A percentile compares a stretch with the other conserved stretches of the same genome.
phyloP scores from a whole-genome alignment of 106 monocot genomes.

The Acorus gramineus region DNA sequence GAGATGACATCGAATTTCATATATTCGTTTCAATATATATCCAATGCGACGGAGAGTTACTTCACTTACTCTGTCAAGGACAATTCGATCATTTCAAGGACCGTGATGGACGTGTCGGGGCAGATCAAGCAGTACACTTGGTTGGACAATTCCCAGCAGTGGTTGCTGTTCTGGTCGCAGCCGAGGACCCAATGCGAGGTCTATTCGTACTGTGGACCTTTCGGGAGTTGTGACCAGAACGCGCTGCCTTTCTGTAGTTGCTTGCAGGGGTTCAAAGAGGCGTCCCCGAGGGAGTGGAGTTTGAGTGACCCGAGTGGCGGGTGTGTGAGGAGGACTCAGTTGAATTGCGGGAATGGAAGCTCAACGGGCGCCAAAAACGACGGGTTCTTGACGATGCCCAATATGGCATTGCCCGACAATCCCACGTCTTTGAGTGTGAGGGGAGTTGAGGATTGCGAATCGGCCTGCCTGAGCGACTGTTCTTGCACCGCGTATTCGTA shows the following conservation, averaged over 20 bases:
- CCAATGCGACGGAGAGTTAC: constrained; percentile 4
- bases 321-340: constrained; percentile 16
- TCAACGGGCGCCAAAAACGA: constrained; percentile 7
- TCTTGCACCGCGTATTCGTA: constrained; percentile 32
- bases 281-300: constrained; percentile 13
- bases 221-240: constrained; percentile 10
- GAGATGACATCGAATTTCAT: not conserved
- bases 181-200: constrained; percentile 13
- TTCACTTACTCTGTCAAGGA: constrained; percentile 13
- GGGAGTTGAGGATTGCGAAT: constrained; percentile 9
- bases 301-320: constrained; percentile 19
- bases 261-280: constrained; percentile 9
- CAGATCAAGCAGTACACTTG: constrained; percentile 5
- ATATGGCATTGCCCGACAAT: constrained; percentile 18
- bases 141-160: not conserved
- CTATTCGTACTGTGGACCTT: constrained; percentile 10
- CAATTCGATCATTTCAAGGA: constrained; percentile 1
- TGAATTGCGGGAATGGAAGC: constrained; percentile 8
- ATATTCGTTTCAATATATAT: constrained; percentile 2
- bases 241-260: constrained; percentile 11
- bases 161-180: constrained; percentile 12
- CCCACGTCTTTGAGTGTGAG: not conserved
- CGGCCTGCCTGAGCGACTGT: constrained; percentile 22
- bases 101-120: constrained; percentile 26
- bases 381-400: constrained; percentile 14